phyloP scores from a whole-genome alignment of 2,329 filamentous ascomycete species.

The Colletotrichum phormii region DNA sequence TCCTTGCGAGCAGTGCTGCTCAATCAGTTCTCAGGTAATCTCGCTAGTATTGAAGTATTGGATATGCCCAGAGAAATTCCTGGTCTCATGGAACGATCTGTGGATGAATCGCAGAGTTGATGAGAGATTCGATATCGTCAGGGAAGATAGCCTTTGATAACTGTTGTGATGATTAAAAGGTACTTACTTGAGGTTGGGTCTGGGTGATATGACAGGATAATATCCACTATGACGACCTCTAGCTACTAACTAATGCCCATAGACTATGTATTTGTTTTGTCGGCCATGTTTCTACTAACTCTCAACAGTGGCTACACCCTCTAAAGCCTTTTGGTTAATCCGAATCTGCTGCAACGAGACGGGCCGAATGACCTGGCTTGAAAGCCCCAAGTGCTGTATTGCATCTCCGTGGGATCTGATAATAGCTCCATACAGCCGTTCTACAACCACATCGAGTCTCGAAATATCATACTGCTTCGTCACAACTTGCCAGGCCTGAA shows the following conservation, averaged over 20 bases:
- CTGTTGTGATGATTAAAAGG: too few species aligned
- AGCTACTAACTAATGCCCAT: too few species aligned
- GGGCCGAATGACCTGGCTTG: constrained; percentile 44
- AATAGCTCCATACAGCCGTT: constrained; percentile 40
- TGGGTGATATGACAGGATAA: too few species aligned
- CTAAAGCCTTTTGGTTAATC: constrained; percentile 42
- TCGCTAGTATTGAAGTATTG: not conserved
- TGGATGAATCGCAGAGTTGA: not conserved
- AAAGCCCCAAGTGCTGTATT: constrained; percentile 44
- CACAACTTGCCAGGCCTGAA: constrained; percentile 45
- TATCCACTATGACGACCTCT: too few species aligned
- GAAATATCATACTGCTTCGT: constrained; percentile 38
- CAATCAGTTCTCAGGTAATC: not conserved
- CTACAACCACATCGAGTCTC: constrained; percentile 38
- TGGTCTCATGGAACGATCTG: not conserved
- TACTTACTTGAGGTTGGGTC: too few species aligned
- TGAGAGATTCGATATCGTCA: not conserved
- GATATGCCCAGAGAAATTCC: not conserved
- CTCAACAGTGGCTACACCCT: constrained; percentile 37
- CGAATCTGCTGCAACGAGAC: constrained; percentile 49
- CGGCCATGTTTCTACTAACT: not conserved
- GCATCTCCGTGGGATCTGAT: constrained; percentile 48
- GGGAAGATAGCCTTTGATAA: too few species aligned
- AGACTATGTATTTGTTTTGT: not conserved
- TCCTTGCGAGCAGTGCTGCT: not conserved